phyloP scores from a whole-genome alignment of 257 asterid genomes.

The Haberlea rhodopensis region DNA sequence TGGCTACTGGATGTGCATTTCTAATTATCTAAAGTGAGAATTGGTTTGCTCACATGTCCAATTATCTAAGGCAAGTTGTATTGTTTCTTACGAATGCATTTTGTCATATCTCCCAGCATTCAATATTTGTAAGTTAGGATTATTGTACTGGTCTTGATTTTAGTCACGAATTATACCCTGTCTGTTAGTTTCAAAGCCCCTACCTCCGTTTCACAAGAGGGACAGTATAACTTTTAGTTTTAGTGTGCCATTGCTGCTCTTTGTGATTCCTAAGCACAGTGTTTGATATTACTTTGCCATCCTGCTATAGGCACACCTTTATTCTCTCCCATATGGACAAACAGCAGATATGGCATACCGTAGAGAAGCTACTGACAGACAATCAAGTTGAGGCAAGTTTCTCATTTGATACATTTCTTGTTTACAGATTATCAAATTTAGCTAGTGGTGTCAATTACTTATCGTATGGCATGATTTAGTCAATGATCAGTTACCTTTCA shows the following conservation, averaged over 20 bases:
- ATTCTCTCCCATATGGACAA: slow-evolving; percentile 63
- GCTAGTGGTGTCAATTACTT: neutral
- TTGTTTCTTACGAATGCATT: neutral
- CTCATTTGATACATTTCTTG: slow-evolving; percentile 10
- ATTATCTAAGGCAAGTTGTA: slow-evolving; percentile 4
- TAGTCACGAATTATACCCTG: slow-evolving; percentile 19
- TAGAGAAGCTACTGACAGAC: slow-evolving; percentile 82
- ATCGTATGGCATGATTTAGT: neutral
- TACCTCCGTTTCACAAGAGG: slow-evolving; percentile 22
- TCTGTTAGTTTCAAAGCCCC: slow-evolving; percentile 8
- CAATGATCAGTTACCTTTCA: slow-evolving; percentile 18
- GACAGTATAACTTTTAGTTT: slow-evolving; percentile 18
- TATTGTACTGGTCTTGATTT: slow-evolving; percentile 18
- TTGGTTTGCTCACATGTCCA: slow-evolving; percentile 2
- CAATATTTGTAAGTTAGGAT: slow-evolving; percentile 13
- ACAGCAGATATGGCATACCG: slow-evolving; percentile 79
- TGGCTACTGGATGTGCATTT: slow-evolving; percentile 1
- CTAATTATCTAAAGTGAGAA: slow-evolving; percentile 11
- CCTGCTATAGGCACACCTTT: slow-evolving; percentile 76
- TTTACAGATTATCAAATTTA: neutral
- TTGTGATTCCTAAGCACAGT: slow-evolving; percentile 16
- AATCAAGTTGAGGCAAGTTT: slow-evolving; percentile 88
- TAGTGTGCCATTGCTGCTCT: slow-evolving; percentile 3
- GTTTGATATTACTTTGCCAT: slow-evolving; percentile 22
- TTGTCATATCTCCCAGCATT: neutral